A percentile compares a stretch with the other conserved stretches of the same genome.
phyloP scores from a whole-genome alignment of 352 stramenopile species.

The Phytophthora europaea region DNA sequence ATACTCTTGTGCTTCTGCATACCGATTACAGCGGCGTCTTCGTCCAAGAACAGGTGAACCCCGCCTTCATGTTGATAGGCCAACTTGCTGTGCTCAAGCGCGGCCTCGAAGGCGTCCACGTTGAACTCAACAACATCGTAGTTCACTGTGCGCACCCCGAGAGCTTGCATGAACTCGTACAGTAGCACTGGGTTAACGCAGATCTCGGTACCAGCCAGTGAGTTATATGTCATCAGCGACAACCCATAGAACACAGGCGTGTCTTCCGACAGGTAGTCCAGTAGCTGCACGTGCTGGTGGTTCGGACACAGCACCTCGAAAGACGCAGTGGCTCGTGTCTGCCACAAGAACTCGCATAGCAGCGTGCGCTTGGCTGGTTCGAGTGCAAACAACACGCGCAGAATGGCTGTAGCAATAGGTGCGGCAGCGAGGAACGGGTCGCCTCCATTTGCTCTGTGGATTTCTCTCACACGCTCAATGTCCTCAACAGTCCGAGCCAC shows the following conservation, averaged over 20 bases:
- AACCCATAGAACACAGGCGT: constrained; percentile 87
- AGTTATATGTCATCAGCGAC: constrained; percentile 59
- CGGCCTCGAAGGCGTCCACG: constrained; percentile 36
- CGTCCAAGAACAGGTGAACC: constrained; percentile 81
- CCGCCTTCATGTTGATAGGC: constrained; percentile 77
- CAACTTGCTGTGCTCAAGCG: constrained; percentile 53
- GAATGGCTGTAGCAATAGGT: constrained; percentile 61
- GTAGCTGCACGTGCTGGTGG: constrained; percentile 83
- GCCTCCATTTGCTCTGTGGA: constrained; percentile 25
- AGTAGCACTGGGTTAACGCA: constrained; percentile 83
- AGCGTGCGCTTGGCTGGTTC: constrained; percentile 46
- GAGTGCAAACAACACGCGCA: constrained; percentile 48
- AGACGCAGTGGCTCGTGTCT: constrained; percentile 77
- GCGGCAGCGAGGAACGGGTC: constrained; percentile 65
- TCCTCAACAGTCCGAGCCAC: constrained; percentile 59
- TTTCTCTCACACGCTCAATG: constrained; percentile 45
- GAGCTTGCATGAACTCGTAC: constrained; percentile 60
- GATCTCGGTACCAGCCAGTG: constrained; percentile 59
- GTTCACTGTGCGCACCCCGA: constrained; percentile 71
- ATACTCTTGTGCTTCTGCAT: constrained; percentile 88
- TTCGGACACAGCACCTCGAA: constrained; percentile 81
- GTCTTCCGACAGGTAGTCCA: constrained; percentile 73
- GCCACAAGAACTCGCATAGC: constrained; percentile 82
- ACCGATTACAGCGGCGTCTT: constrained; percentile 68
- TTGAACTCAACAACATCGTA: constrained; percentile 66